Base-by-base conservation (phyloP, 2,329 filamentous ascomycete genomes). In the Tolypocladium tropicale region DNA sequence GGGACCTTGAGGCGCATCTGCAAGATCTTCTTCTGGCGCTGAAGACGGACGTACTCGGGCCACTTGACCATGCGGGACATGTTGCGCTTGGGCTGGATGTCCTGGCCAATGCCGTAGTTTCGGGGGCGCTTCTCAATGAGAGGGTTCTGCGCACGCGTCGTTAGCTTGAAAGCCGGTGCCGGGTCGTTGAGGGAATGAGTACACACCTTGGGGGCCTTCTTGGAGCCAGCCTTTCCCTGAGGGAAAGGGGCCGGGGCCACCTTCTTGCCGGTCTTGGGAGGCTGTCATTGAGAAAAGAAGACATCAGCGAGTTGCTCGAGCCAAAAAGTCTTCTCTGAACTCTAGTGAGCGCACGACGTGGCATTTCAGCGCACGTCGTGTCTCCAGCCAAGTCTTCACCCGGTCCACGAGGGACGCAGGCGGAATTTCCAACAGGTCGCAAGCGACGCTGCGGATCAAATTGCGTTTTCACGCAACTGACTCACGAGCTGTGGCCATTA, bases 251-350 rank as follows among this genome's bases (percentile, higher is more conserved):
- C 91, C 76, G 94, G 82, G 71, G 94, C 94, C 79, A 90, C 87
- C 85, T 96, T 97, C 89, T 96, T 97, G 83, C 91, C 91, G 73
- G 82, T 75, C 83, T 97, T 99, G 76, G 93, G 89, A 88, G 94
- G 90, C 94, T 97, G 82, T 97, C 92, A 97, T 97, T 94, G 93
- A 97, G 93, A 90, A 95, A 92, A 94, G 89, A 95, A 90, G 86
- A 90, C 80, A 90, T 95, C 89, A 96, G 91, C 88, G 78, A 83
- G 81, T 84, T 83, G 86, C 83, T 86, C 86, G 81, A 82, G 85
- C 84, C 78, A 77, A 78, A 78, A 79, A 81, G 81, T 89, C 87
- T 90, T 89, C 85, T 87, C 84, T 88, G 78, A 88, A 88, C 90
- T 95, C 90, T 95, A 95, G 79, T 86, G 90, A 94, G 88, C 81